Base-by-base conservation (phyloP, 2,329 filamentous ascomycete genomes). In the Endoconidiophora laricicola region DNA sequence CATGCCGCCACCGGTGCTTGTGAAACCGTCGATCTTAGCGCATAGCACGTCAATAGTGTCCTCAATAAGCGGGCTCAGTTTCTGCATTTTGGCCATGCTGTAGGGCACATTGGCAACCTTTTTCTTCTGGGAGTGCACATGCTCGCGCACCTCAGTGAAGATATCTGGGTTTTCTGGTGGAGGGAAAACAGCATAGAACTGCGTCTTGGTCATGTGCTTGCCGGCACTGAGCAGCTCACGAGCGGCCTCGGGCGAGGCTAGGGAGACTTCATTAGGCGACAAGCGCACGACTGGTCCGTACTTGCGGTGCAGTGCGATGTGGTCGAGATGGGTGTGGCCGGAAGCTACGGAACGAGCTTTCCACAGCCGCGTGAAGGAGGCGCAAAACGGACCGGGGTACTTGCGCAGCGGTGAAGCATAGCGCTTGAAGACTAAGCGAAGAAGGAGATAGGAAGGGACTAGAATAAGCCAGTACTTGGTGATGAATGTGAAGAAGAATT, bases 331-430 rank as follows among this genome's bases (percentile, higher is more conserved):
- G 26, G 79, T 66, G 54, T 78, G 77, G 42, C 61, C 58, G 1
- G 75, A 76, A 26, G 75, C 65, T 20, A 64, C 63, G 29, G 69
- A 59, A 44, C 57, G 59, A 18, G 66, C 51, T 7, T 62, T 61
- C 64, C 63, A 67, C 3, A 67, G 47, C 12, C 64, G 63, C 0
- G 62, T 66, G 49, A 59, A 62, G 4, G 69, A 78, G 22, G 83
- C 83, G 44, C 83, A 59, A 52, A 78, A 68, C 0, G 79, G 82
- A 0, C 83, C 83, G 0, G 83, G 83, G 56, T 83, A 83, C 58
- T 72, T 76, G 61, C 77, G 74, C 50, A 85, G 64, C 6, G 79
- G 78, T 57, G 69, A 65, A 52, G 69, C 61, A 57, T 68, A 76
- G 33, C 65, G 64, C 54, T 74, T 76, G 48, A 61, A 64, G n/a